These are phyloP conservation scores for Fusarium compactum DNA, from an alignment of 2,329 filamentous ascomycete genomes.

Conservation along the genomic window DNA sequence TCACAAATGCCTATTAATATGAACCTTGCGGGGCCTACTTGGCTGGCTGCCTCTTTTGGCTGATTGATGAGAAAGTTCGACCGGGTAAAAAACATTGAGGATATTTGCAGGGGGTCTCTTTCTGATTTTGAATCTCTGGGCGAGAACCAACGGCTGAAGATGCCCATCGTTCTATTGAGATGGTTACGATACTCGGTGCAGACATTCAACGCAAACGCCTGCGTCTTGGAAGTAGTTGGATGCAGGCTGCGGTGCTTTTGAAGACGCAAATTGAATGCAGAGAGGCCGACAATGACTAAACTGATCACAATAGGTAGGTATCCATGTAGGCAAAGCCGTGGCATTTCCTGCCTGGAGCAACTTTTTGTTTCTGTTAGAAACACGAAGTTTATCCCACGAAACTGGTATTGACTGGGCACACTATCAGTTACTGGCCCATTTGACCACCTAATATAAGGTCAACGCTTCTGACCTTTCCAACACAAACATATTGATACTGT, in stretches of 20 bases:
- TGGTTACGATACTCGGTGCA: neutral
- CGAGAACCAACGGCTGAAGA: constrained; percentile 17
- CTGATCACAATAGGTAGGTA: neutral
- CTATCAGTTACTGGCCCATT: neutral
- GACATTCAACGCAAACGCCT: neutral
- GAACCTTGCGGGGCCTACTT: neutral
- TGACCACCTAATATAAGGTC: neutral
- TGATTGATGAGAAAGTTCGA: constrained; percentile 10
- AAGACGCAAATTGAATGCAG: neutral
- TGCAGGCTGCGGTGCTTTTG: neutral
- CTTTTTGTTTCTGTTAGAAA: neutral
- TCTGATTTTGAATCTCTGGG: neutral
- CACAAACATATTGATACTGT: neutral
- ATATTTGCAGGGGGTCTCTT: constrained; percentile 11
- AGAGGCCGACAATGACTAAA: neutral
- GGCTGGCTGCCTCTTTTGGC: neutral
- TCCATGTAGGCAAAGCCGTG: neutral
- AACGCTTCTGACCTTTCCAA: neutral
- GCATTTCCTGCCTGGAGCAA: neutral
- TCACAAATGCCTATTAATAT: neutral
- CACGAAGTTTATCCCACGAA: neutral
- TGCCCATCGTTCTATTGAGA: neutral
- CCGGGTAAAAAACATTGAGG: constrained; percentile 13
- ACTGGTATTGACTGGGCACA: neutral
- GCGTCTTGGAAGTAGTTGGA: constrained; percentile 6